Evolutionary conservation across 176 grass and related monocot species (phyloP), one percentile per base, ranked within the genome.

Genomic region (Themeda triandra): DNA sequence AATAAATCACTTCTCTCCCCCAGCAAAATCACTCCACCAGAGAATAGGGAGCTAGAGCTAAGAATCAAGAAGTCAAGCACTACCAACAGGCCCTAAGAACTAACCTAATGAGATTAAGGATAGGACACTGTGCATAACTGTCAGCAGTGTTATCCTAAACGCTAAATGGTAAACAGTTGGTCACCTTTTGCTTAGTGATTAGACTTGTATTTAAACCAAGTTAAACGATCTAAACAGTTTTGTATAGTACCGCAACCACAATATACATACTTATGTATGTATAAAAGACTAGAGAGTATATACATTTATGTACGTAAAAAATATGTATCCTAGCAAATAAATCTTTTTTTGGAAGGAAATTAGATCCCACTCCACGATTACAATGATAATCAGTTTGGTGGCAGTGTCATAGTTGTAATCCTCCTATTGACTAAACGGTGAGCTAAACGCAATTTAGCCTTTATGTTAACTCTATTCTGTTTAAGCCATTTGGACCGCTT

Each of bases 71-170:
- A 58, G 53, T 58, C 2, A 2, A 58, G 19, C 53, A 1, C 53
- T 58, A 58, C 1, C 53, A 58, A 58, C 53, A 58, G 2, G 8
- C 21, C 51, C 51, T 10, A n/a, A 58, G 53, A 76, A 56, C 45
- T 81, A 84, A 84, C 18, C 69, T 19, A 87, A 81, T 28, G 27
- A 78, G 73, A 60, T 71, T 51, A 13, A 66, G 76, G 35, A 78
- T 19, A 5, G 24, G 63, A 7, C 48, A 77, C 27, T 71, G n/a
- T 49, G 13, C 71, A 69, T 13, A 69, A 39, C 9, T 80, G 14
- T 31, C 29, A 54, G 48, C 48, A 51, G 6, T 21, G 49, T 7
- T 54, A 54, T 54, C 49, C 18, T 8, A 54, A 54, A 54, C 6
- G 18, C 49, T 51, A 54, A 53, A 51, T 0, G 2, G 49, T 54